phyloP scores from a whole-genome alignment of 257 asterid genomes.

The Nicotiana paniculata region DNA sequence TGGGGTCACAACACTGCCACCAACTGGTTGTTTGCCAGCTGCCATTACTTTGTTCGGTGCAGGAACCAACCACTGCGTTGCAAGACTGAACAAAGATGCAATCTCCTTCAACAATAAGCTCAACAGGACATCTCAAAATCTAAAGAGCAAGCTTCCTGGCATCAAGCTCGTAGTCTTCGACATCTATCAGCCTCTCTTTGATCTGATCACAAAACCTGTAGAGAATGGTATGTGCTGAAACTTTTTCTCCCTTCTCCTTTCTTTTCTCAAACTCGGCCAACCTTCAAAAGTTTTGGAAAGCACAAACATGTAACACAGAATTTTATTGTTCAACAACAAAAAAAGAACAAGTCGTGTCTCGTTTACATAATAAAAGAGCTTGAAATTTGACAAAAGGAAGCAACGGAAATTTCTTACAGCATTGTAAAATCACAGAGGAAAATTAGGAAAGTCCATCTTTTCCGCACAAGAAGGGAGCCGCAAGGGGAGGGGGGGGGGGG shows the following conservation, averaged over 20 bases:
- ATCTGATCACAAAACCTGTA: slow-evolving; percentile 44
- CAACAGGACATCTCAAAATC: slow-evolving; percentile 46
- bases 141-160: slow-evolving; percentile 52
- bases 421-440: neutral
- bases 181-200: slow-evolving; percentile 64
- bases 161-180: slow-evolving; percentile 75
- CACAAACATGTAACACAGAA: neutral
- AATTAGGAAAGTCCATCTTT: neutral
- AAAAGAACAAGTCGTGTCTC: neutral
- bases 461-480: neutral
- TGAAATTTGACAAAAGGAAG: neutral
- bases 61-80: slow-evolving; percentile 60
- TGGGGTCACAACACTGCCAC: slow-evolving; percentile 72
- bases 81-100: slow-evolving; percentile 59
- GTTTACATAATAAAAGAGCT: neutral
- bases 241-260: neutral
- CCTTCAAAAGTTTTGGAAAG: slow-evolving; percentile 8
- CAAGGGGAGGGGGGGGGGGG: neutral
- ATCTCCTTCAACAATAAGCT: slow-evolving; percentile 55
- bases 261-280: neutral
- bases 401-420: neutral
- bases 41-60: slow-evolving; percentile 61
- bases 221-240: slow-evolving; percentile 40
- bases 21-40: slow-evolving; percentile 84
- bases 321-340: neutral